Percentiles rank a stretch among this genome's conserved stretches.
Evolutionary conservation across 805 yeast species (phyloP).

Genomic region (Yarrowia osloensis): DNA sequence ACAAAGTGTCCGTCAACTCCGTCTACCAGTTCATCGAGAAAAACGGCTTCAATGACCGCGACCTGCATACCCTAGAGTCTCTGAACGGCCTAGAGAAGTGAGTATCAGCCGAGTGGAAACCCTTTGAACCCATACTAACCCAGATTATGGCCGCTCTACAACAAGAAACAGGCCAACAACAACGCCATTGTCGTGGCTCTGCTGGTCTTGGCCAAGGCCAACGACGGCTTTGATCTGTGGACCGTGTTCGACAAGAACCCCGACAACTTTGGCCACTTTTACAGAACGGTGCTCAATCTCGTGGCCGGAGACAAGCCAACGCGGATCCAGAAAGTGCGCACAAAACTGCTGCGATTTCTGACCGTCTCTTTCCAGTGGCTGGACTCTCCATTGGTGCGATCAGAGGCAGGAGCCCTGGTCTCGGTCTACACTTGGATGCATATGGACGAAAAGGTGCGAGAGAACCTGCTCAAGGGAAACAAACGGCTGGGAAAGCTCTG

Average conservation of each 20-base stretch:
- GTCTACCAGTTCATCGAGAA: constrained; percentile 14
- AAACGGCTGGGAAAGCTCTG: constrained; percentile 37
- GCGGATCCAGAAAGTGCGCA: constrained; percentile 24
- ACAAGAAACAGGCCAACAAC: background rate
- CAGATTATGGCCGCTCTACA: constrained; percentile 25
- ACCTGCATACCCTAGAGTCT: constrained; percentile 26
- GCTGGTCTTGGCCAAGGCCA: constrained; percentile 4
- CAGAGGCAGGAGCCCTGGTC: constrained; percentile 41
- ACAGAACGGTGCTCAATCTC: constrained; percentile 42
- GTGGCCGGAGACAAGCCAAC: constrained; percentile 33
- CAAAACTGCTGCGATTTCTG: constrained; percentile 39
- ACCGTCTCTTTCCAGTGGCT: constrained; percentile 37
- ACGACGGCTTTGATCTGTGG: constrained; percentile 28
- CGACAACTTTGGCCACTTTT: constrained; percentile 39
- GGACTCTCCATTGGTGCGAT: constrained; percentile 36
- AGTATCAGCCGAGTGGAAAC: background rate
- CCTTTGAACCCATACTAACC: background rate
- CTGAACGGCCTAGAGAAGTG: constrained; percentile 22
- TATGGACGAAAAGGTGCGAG: constrained; percentile 35
- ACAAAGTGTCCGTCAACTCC: background rate
- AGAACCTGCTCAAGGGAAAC: constrained; percentile 34
- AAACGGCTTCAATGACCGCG: constrained; percentile 24
- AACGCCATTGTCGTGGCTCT: constrained; percentile 18
- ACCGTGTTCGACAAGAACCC: constrained; percentile 35
- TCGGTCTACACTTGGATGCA: constrained; percentile 44